Percentiles rank a stretch among this genome's conserved stretches.
These are phyloP conservation scores for Crithidia mellificae DNA, from an alignment of 208 protist species.

Conservation along the genomic window DNA sequence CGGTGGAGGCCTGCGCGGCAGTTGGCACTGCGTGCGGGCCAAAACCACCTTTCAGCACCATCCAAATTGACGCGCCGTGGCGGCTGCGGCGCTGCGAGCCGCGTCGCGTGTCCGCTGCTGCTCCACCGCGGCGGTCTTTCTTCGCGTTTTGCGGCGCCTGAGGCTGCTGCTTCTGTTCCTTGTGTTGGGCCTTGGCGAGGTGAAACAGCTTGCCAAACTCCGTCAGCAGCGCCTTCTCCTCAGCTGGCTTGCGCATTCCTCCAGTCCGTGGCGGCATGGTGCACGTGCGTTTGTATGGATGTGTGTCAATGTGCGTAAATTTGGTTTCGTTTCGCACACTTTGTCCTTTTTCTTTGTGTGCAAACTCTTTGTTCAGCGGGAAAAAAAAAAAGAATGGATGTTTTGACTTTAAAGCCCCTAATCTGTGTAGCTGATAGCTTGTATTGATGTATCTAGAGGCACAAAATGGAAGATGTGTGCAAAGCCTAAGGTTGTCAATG, in stretches of 20 bases:
- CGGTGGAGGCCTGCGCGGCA: neutral
- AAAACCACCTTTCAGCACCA: conserved; percentile 83
- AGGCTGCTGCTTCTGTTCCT: conserved; percentile 35
- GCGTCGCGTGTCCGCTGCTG: conserved; percentile 17
- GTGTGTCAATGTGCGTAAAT: too few species aligned
- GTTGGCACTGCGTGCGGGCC: conserved; percentile 34
- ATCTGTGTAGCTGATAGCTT: too few species aligned
- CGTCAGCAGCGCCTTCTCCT: conserved; percentile 63
- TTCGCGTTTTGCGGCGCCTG: neutral
- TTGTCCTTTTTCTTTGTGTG: too few species aligned
- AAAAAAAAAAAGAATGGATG: too few species aligned
- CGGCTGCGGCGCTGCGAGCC: conserved; percentile 31
- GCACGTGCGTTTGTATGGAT: too few species aligned
- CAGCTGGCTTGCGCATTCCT: conserved; percentile 20
- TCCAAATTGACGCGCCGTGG: conserved; percentile 70
- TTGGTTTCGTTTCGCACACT: too few species aligned
- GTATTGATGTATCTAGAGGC: too few species aligned
- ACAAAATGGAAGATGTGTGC: too few species aligned
- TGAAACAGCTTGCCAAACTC: conserved; percentile 74
- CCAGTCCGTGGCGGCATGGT: conserved; percentile 16
- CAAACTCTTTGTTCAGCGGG: too few species aligned
- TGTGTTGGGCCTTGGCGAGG: conserved; percentile 55
- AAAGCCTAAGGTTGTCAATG: too few species aligned
- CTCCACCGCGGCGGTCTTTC: conserved; percentile 10
- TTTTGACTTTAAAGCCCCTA: too few species aligned